Conservation (phyloP, 192 early-diverging fungal genomes). For the Podochytrium sp. region DNA sequence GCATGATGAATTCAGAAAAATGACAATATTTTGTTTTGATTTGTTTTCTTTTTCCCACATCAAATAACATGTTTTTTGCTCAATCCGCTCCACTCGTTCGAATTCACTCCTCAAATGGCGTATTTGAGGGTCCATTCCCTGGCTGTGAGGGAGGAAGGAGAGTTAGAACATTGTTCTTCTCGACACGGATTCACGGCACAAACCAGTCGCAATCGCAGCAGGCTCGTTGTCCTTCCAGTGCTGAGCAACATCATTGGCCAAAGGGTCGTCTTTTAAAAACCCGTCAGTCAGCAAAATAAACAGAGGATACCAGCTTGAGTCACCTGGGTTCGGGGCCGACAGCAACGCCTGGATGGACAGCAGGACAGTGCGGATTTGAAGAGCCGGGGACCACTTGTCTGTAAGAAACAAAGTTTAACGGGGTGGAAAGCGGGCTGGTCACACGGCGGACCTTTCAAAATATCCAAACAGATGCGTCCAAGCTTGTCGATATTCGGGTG, state of each 20-base stretch:
- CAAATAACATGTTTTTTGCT: too few relatives aligned
- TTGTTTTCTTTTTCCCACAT: too few relatives aligned
- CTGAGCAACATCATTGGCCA: conserved; percentile 98
- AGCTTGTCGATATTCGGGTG: conserved; percentile 93
- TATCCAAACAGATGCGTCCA: conserved; percentile 91
- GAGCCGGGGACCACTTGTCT: conserved; percentile 99
- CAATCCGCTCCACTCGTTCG: neutral
- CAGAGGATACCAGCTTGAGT: neutral
- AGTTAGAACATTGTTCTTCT: too few relatives aligned
- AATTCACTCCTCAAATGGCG: conserved; percentile 31
- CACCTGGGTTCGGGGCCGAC: conserved; percentile 91
- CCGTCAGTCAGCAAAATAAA: neutral
- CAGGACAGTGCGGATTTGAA: conserved; percentile 97
- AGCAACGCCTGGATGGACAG: conserved; percentile 96
- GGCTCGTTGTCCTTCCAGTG: conserved; percentile 99
- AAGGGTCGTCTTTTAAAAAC: conserved; percentile 76
- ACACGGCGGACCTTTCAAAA: conserved; percentile 89
- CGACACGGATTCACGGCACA: neutral
- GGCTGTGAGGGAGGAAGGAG: neutral
- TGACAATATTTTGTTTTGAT: too few relatives aligned
- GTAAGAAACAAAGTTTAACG: neutral
- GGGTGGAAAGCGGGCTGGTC: too few relatives aligned
- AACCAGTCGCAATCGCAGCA: conserved; percentile 84
- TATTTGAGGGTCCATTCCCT: conserved; percentile 37
- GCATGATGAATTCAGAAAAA: too few relatives aligned